Evolutionary conservation across 1,284 basidiomycete species (phyloP).

Genomic region (Moesziomyces antarcticus): DNA sequence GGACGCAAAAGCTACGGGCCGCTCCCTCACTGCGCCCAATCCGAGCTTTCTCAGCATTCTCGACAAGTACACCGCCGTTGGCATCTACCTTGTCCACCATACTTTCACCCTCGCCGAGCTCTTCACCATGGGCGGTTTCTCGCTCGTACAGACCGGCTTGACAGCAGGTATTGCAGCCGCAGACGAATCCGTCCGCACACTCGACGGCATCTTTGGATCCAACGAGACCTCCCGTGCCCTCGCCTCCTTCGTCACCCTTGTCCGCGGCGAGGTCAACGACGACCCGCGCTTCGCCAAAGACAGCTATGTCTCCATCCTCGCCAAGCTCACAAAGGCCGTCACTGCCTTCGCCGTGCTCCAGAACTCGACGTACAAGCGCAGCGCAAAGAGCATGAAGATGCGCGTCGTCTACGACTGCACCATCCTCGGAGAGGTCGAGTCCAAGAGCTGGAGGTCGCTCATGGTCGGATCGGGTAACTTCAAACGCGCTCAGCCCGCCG

Average conservation of each 20-base stretch:
- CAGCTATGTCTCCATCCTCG: slow-evolving; percentile 47
- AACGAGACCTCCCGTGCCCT: slow-evolving; percentile 71
- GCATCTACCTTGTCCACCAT: slow-evolving; percentile 71
- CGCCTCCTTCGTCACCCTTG: slow-evolving; percentile 70
- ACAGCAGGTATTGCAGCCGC: slow-evolving; percentile 66
- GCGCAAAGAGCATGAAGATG: slow-evolving; percentile 64
- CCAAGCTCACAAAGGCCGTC: slow-evolving; percentile 70
- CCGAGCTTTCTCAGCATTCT: slow-evolving; percentile 69
- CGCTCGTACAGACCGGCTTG: slow-evolving; percentile 64
- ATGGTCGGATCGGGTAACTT: slow-evolving; percentile 56
- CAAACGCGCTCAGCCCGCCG: slow-evolving; percentile 18
- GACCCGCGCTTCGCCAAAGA: slow-evolving; percentile 64
- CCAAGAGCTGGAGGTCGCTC: slow-evolving; percentile 57
- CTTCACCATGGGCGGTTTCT: slow-evolving; percentile 71
- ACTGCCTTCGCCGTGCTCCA: slow-evolving; percentile 72
- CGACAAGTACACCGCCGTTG: slow-evolving; percentile 72
- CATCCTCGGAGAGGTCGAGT: slow-evolving; percentile 68
- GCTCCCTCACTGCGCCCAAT: slow-evolving; percentile 3
- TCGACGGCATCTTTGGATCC: slow-evolving; percentile 72
- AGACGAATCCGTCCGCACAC: slow-evolving; percentile 70
- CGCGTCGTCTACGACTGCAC: slow-evolving; percentile 71
- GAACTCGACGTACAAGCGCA: slow-evolving; percentile 70
- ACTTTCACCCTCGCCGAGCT: slow-evolving; percentile 72
- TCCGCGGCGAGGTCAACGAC: slow-evolving; percentile 69
- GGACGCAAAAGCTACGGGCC: slow-evolving; percentile 46